A percentile compares a stretch with the other conserved stretches of the same genome.
Evolutionary conservation across 2,329 filamentous ascomycete species (phyloP).

Genomic region (Didymella exigua): DNA sequence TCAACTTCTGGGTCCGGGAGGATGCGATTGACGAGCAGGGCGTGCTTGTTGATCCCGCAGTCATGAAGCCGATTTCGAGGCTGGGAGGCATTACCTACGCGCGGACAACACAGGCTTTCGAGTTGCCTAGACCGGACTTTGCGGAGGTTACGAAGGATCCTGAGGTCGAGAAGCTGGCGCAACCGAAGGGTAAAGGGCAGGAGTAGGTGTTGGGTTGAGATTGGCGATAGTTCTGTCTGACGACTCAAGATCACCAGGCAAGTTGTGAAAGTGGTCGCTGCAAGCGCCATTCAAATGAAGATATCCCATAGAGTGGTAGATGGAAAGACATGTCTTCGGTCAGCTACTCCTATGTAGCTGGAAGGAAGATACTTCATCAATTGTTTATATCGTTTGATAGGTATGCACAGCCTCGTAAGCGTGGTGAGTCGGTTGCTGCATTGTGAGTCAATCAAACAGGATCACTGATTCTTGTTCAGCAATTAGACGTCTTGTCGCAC

Average conservation of each 20-base stretch:
- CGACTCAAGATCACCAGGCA: conserved; percentile 10
- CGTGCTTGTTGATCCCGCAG: conserved; percentile 73
- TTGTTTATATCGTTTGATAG: neutral
- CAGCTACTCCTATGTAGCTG: neutral
- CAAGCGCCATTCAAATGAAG: neutral
- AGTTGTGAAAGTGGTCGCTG: neutral
- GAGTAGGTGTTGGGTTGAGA: conserved; percentile 19
- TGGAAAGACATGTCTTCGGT: neutral
- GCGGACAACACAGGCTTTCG: conserved; percentile 70
- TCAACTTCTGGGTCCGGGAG: conserved; percentile 85
- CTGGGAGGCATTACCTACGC: conserved; percentile 88
- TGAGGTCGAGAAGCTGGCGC: conserved; percentile 64
- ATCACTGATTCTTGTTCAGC: too few species aligned
- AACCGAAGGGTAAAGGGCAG: conserved; percentile 46
- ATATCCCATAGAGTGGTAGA: conserved; percentile 7
- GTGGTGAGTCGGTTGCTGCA: too few species aligned
- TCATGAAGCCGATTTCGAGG: conserved; percentile 76
- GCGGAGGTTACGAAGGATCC: conserved; percentile 53
- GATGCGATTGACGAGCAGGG: conserved; percentile 82
- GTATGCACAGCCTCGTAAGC: neutral
- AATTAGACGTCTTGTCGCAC: neutral
- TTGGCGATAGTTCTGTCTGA: conserved; percentile 6
- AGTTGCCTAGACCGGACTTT: conserved; percentile 67
- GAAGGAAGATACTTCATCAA: too few species aligned
- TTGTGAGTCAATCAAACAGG: too few species aligned